Conservation (phyloP, 176 grass and related monocot genomes). For the Cenchrus fungigraminus region DNA sequence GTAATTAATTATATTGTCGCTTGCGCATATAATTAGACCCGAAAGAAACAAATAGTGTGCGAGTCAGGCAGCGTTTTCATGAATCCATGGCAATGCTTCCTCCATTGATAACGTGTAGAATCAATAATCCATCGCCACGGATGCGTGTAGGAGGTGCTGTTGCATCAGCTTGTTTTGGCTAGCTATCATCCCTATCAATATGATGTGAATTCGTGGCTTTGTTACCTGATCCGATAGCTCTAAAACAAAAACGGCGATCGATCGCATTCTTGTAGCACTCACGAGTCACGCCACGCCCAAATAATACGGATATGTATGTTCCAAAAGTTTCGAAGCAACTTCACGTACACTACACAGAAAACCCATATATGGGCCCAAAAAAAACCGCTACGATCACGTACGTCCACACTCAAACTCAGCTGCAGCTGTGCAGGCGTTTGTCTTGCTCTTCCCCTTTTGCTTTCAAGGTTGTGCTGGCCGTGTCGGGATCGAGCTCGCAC, state of each 20-base stretch:
- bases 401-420: background rate
- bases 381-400: background rate
- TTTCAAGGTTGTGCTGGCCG: background rate
- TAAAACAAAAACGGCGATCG: background rate
- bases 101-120: too few species aligned
- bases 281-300: background rate
- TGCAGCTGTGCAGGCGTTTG: too few species aligned
- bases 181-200: too few species aligned
- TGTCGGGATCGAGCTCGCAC: background rate
- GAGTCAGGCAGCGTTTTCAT: too few species aligned
- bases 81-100: too few species aligned
- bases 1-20: too few species aligned
- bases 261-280: background rate
- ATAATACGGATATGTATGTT: too few species aligned
- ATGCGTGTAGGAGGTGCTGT: too few species aligned
- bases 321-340: constrained; percentile 19
- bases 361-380: background rate
- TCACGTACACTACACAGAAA: background rate
- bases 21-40: too few species aligned
- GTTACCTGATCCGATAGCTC: background rate
- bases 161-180: too few species aligned
- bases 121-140: too few species aligned
- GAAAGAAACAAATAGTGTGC: too few species aligned
- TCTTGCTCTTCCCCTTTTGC: background rate
- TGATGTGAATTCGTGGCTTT: background rate